A percentile compares a stretch with the other conserved stretches of the same genome.
Evolutionary conservation across 768 basidiomycete species (phyloP).

Genomic region (Pulveroboletus sp.): DNA sequence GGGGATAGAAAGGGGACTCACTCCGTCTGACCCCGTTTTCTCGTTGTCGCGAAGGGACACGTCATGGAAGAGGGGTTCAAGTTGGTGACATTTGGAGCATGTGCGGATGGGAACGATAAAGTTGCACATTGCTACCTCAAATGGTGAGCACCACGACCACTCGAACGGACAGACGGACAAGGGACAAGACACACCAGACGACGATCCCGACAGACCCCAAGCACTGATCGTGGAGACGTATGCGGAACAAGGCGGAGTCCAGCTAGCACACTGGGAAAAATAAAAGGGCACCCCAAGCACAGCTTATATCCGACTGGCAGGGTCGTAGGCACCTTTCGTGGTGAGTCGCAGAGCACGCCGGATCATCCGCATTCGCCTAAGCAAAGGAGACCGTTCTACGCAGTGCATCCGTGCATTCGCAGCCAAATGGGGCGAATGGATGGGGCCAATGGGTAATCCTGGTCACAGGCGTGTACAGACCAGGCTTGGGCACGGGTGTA

Average conservation of each 20-base stretch:
- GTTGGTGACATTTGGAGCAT: conserved; percentile 26
- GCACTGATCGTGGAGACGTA: neutral
- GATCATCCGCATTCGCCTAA: neutral
- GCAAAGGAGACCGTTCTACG: neutral
- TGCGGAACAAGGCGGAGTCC: neutral
- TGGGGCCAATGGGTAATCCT: neutral
- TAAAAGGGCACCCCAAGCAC: neutral
- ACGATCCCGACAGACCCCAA: neutral
- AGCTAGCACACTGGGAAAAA: neutral
- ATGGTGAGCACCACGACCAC: neutral
- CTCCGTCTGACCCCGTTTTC: conserved; percentile 17
- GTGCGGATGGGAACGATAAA: conserved; percentile 28
- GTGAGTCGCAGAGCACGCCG: conserved; percentile 10
- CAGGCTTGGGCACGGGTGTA: too few relatives aligned
- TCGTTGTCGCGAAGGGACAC: conserved; percentile 13
- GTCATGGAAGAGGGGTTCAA: conserved; percentile 25
- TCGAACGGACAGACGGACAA: neutral
- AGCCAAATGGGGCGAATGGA: conserved; percentile 10
- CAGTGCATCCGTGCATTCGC: conserved; percentile 4
- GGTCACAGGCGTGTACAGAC: too few relatives aligned
- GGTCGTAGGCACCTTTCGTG: neutral
- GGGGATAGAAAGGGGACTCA: neutral
- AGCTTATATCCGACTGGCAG: neutral
- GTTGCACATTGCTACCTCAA: conserved; percentile 25
- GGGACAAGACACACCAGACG: neutral